Evolutionary conservation across 1,139 yeast species (phyloP), one percentile per base, ranked within the genome.

Genomic region (Sugiyamaella grinbergsii): DNA sequence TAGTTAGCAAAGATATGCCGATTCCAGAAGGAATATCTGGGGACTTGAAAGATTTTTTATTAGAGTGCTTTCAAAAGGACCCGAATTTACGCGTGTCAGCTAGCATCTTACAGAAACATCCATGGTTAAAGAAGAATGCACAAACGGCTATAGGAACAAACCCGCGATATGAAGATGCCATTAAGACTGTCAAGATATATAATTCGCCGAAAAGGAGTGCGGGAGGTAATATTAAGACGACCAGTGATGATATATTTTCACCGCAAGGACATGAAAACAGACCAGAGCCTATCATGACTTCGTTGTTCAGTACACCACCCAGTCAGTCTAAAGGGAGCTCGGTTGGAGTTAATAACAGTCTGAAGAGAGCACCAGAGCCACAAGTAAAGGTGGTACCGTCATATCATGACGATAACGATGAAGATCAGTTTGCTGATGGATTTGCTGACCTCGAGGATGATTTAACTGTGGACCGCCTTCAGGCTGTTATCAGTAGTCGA

Each of bases 1-100:
- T 91, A 50, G 97, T 94, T 1, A 83, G 89, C 15, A 95, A 90
- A 54, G 84, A 81, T 7, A 93, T 95, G 1, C 89, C 91, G 0
- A 69, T 88, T 18, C 97, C 98, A 0, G 76, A 74, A 37, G 77
- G 73, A 32, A 70, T 80, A 5, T 76, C 88, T 1, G 72, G 76
- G 1, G 55, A 58, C 4, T 62, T 68, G 20, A 59, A 76, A 49
- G 90, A 85, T 58, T 87, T 93, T 60, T 69, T 90, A 13, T 63
- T 78, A 51, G 81, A 79, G 53, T 93, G 98, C 65, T 89, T 91
- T 58, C 90, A 85, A 60, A 84, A 83, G 62, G 84, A 83, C 58
- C 89, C 93, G 0, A 73, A 72, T 38, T 67, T 80, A 24, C 71
- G 96, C 53, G 72, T 75, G 1, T 70, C 79, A 11, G 94, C 94